Base-by-base conservation (phyloP, 176 grass and related monocot genomes). In the Oryza rufipogon region DNA sequence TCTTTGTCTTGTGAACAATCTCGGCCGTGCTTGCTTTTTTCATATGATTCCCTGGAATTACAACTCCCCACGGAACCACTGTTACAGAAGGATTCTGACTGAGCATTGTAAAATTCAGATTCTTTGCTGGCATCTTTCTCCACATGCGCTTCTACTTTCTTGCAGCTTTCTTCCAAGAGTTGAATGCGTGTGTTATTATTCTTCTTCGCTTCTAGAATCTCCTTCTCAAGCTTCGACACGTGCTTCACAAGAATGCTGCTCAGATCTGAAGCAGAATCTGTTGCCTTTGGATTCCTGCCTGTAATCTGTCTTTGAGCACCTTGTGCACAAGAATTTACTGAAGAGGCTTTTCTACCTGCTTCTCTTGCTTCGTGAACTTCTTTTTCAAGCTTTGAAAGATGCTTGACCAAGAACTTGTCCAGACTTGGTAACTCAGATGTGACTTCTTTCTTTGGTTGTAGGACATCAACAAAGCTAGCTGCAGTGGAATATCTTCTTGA, bases 321-420 rank as follows among this genome's bases (percentile, higher is more conserved):
- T 70, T 51, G 25, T 46, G 63, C 19, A 58, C 70, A 70, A 80
- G 66, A 13, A 77, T 80, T 85, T 80, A 16, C 67, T 70, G 68
- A 71, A 39, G 2, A 15, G 25, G 41, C 61, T 76, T 74, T 92
- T 78, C 75, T 90, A 71, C 71, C 78, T 47, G 83, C 71, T 73
- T 86, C 80, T 64, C 49, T 88, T 84, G 90, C 90, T 76, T 95
- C 86, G 51, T 87, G 74, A 72, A 95, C 86, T 76, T 95, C 93
- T 82, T 79, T 92, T 88, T 95, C 88, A 9, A 92, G 88, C 84
- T 86, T 90, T 4, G 93, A 90, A 79, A 87, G 68, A 90, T 84
- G 90, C 73, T 91, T 96, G n/a, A 96, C 93, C 66, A 99, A 80
- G 74, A 96, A 88, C 88, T 94, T 99, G 34, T 97, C 94, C n/a